Conservation (phyloP, 2,329 filamentous ascomycete genomes). For the Pseudogymnoascus sp. region DNA sequence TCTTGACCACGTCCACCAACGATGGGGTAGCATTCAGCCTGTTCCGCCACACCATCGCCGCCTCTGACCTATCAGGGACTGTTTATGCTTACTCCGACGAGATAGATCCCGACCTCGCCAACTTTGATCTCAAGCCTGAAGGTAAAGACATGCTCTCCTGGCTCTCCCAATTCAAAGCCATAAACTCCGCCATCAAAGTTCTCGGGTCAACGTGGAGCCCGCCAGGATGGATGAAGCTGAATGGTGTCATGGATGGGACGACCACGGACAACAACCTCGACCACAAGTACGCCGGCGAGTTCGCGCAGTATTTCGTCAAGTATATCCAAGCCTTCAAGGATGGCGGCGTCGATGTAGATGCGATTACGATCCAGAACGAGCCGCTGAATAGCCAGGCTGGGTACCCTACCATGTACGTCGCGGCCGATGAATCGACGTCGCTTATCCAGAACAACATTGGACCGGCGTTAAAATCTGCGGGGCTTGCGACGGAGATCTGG, state of each 20-base stretch:
- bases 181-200: slow-evolving; percentile 32
- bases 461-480: slow-evolving; percentile 33
- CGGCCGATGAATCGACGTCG: too few relatives aligned
- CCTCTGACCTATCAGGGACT: slow-evolving; percentile 34
- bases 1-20: slow-evolving; percentile 31
- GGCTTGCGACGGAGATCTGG: slow-evolving; percentile 33
- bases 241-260: slow-evolving; percentile 30
- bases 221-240: slow-evolving; percentile 36
- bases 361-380: slow-evolving; percentile 39
- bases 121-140: slow-evolving; percentile 33
- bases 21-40: slow-evolving; percentile 34
- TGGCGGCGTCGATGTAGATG: slow-evolving; percentile 33
- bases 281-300: slow-evolving; percentile 30
- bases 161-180: slow-evolving; percentile 30
- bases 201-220: slow-evolving; percentile 35
- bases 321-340: slow-evolving; percentile 35
- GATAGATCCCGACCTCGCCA: slow-evolving; percentile 25
- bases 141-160: slow-evolving; percentile 34
- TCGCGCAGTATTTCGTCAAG: slow-evolving; percentile 34
- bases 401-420: too few relatives aligned
- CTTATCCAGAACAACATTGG: slow-evolving; percentile 36
- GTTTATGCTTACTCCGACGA: slow-evolving; percentile 36
- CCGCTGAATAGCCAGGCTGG: too few relatives aligned
- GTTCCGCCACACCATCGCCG: slow-evolving; percentile 35
- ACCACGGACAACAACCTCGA: slow-evolving; percentile 34